These are phyloP conservation scores for Rhodotorula taiwanensis DNA, from an alignment of 768 basidiomycete genomes.

Conservation along the genomic window DNA sequence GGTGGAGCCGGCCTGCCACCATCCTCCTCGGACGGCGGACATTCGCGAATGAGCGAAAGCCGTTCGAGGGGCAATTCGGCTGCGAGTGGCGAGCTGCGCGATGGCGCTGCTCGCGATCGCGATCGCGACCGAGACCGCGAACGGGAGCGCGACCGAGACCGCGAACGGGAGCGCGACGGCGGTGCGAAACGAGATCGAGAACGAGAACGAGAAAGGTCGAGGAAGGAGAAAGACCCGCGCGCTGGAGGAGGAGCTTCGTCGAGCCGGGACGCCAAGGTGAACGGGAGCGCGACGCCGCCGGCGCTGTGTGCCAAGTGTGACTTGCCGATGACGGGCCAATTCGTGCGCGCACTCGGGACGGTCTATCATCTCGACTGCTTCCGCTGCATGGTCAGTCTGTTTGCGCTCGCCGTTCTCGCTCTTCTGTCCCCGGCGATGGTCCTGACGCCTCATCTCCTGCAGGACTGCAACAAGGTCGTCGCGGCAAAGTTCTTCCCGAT, in stretches of 20 bases:
- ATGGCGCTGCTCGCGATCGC: not conserved
- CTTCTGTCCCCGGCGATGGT: not conserved
- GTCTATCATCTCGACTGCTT: slow-evolving; percentile 98
- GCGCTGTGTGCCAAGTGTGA: slow-evolving; percentile 46
- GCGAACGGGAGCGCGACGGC: slow-evolving; percentile 8
- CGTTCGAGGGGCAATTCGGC: slow-evolving; percentile 5
- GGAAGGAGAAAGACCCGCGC: no score
- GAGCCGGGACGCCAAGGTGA: not conserved
- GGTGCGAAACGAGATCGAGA: no score
- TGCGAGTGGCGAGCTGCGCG: not conserved
- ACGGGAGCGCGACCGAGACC: not conserved
- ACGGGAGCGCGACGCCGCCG: slow-evolving; percentile 5
- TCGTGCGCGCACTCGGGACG: slow-evolving; percentile 85
- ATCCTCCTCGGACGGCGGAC: not conserved
- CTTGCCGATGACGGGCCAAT: slow-evolving; percentile 72
- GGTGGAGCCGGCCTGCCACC: no score
- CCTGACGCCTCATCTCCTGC: slow-evolving; percentile 6
- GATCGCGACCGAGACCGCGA: not conserved
- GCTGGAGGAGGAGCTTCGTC: no score
- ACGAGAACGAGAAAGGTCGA: no score
- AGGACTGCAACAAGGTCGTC: slow-evolving; percentile 96
- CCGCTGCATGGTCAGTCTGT: slow-evolving; percentile 78
- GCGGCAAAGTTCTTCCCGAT: slow-evolving; percentile 99
- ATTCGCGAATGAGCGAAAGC: not conserved
- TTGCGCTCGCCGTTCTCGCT: not conserved